Percentiles rank a stretch among this genome's conserved stretches.
Conservation (phyloP, 306 rosid genomes). For the Senna tora region DNA sequence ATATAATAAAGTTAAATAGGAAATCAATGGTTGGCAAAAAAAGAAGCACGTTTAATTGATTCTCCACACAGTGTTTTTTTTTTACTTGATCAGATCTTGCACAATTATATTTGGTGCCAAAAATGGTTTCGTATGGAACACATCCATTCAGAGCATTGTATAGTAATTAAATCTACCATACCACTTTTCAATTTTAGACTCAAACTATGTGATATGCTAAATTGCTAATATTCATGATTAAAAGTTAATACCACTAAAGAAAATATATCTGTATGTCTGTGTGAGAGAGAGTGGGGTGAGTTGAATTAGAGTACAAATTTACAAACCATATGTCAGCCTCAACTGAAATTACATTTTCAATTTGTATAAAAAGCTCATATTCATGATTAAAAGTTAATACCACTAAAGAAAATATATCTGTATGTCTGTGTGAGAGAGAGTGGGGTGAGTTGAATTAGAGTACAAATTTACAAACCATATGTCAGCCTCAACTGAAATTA, state of each 20-base stretch:
- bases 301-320: neutral
- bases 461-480: neutral
- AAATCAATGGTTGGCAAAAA: neutral
- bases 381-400: neutral
- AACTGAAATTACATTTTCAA: neutral
- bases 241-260: neutral
- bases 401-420: neutral
- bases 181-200: conserved; percentile 9
- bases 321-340: neutral
- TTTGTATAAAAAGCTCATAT: neutral
- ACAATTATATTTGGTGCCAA: conserved; percentile 10
- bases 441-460: neutral
- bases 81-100: neutral
- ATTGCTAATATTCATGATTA: too few relatives aligned
- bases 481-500: neutral
- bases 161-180: neutral
- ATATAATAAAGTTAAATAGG: neutral
- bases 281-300: neutral
- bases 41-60: neutral
- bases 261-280: neutral
- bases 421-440: neutral
- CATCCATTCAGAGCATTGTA: conserved; percentile 9
- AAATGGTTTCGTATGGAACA: neutral
- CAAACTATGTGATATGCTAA: neutral
- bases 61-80: neutral